Evolutionary conservation across 2,329 filamentous ascomycete genomes (phyloP), one percentile per base, ranked within the genome.

Genomic region (Colletotrichum cereale): DNA sequence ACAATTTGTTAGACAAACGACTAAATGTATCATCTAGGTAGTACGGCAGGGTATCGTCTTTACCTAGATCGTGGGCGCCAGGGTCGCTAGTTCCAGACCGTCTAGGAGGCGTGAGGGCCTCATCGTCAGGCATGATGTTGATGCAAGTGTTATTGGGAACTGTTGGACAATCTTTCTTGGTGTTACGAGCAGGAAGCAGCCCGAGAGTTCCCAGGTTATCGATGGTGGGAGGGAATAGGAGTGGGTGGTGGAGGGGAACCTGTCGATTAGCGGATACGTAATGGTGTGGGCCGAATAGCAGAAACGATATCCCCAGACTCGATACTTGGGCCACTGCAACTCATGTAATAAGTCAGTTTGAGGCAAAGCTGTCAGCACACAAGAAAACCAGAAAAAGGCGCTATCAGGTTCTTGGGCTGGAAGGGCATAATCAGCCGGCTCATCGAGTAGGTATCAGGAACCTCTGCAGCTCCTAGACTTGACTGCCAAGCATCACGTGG

Each of bases 51-150:
- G 53, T 44, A 34, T 18, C 16, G n/a, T 40, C 12, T 75, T 42
- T 78, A 91, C 89, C 86, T 72, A 90, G 82, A 68, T 91, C 88
- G 78, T 86, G 89, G 53, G 89, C 89, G 75, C 89, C 89, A 60
- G 89, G 85, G 75, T 91, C 89, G 53, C 84, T 82, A 40, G 83
- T 84, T 71, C 80, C 82, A 38, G 76, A 82, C 73, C 80, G 80
- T 65, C 76, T 77, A 8, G 84, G 84, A 58, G 83, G 82, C 67
- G 82, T 78, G 62, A 86, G 76, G 68, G 78, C 82, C 74, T 80
- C 78, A 61, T 82, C 78, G 70, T 79, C 78, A 48, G 79, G 74
- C 77, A 82, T 80, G 60, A 29, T 70, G 29, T 24, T 36, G 18
- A n/a, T 36, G 26, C 31, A 48, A 40, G 38, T 31, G n/a, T 47